Evolutionary conservation across 208 protist genomes (phyloP).

Genomic region (Acanthamoeba quina): DNA sequence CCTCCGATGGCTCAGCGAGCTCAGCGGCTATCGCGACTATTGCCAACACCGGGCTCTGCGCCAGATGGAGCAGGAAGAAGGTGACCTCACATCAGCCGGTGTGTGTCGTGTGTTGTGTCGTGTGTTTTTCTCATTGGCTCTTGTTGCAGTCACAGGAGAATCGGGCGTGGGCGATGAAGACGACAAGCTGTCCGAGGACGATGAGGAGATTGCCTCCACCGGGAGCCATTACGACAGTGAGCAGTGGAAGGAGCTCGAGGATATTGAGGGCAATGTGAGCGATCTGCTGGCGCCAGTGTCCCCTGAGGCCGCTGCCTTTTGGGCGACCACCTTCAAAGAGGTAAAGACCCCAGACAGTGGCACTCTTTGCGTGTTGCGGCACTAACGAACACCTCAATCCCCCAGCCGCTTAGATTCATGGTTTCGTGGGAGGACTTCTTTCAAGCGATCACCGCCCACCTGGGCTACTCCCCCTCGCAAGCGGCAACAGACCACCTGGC

Average conservation of each 20-base stretch:
- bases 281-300: background rate
- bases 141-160: constrained; percentile 30
- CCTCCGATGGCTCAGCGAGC: constrained; percentile 60
- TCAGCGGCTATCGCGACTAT: constrained; percentile 26
- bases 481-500: background rate
- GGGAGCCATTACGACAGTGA: constrained; percentile 22
- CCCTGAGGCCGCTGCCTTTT: constrained; percentile 2
- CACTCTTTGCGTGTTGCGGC: too few species aligned
- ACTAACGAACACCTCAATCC: background rate
- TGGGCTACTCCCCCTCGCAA: constrained; percentile 5
- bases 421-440: constrained; percentile 63
- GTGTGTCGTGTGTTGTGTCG: background rate
- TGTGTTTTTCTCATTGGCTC: background rate
- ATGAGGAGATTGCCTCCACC: background rate
- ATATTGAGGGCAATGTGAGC: background rate
- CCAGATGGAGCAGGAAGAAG: constrained; percentile 11
- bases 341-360: background rate
- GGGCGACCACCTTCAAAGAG: constrained; percentile 2
- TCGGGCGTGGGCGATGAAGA: background rate
- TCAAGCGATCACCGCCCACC: background rate
- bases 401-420: constrained; percentile 51
- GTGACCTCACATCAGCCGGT: background rate
- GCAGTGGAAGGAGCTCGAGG: constrained; percentile 29
- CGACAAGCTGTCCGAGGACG: background rate
- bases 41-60: constrained; percentile 5